Base-by-base conservation (phyloP, 1,139 yeast species). In the Hansenula anomala region DNA sequence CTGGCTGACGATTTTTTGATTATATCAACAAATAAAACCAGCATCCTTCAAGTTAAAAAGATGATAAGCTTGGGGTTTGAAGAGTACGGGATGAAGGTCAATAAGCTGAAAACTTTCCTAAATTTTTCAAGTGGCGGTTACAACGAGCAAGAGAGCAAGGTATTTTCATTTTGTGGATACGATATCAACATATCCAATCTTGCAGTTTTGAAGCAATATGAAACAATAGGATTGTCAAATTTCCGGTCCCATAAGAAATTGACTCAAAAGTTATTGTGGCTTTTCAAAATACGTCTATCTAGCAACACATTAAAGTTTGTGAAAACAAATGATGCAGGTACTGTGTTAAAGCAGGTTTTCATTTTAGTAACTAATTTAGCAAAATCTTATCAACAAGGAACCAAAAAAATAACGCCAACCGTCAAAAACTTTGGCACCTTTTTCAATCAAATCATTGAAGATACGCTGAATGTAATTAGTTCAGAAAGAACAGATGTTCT, bases 1-100 rank as follows among this genome's bases (percentile, higher is more conserved):
- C 61, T 86, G 23, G 95, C 89, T 0, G 98, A 92, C 59, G 98
- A 92, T 57, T 92, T 92, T 53, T 56, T 92, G 28, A 66, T 87
- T 19, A 60, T 90, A 0, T 71, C 95, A 0, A 66, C 79, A 0
- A 52, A 63, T 30, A 22, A 43, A 9, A 27, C 37, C 0, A 44
- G 51, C 10, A 48, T 61, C 2, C 1, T 45, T 39, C 33, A 66
- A 8, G 58, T 66, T 38, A 46, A 56, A 24, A 42, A 44, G 0
- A 33, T 56, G 6, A 64, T 72, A 39, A 40, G 51, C 1, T 36
- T 56, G 2, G 72, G 71, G 0, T 72, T 82, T 34, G 57, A 63
- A 1, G 67, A 67, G 1, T 83, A 75, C 56, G 90, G 90, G 4
- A 80, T 87, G 0, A 57, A 47, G 15, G 68, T 80, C 6, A 87